Evolutionary conservation across 164 flowering plant genomes (phyloP).

Genomic region (Amborella trichopoda): DNA sequence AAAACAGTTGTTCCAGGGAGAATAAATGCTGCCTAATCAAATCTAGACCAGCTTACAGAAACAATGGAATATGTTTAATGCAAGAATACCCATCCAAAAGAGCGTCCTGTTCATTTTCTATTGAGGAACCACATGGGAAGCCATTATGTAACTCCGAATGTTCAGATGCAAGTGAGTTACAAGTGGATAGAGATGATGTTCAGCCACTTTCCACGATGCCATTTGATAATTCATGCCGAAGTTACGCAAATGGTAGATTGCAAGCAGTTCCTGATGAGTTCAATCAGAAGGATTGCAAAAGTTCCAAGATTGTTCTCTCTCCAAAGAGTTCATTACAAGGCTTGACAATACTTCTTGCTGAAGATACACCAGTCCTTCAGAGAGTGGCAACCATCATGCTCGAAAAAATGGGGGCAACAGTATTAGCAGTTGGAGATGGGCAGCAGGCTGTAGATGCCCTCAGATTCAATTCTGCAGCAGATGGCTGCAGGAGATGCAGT

Average conservation of each 20-base stretch:
- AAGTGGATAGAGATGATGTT: neutral
- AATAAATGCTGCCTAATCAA: constrained; percentile 24
- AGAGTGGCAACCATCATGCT: constrained; percentile 93
- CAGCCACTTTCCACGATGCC: neutral
- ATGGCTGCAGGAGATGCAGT: constrained; percentile 15
- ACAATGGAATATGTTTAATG: constrained; percentile 11
- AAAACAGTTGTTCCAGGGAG: neutral
- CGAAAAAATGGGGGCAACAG: constrained; percentile 82
- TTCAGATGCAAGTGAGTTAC: constrained; percentile 4
- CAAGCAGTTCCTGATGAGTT: neutral
- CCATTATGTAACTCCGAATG: constrained; percentile 4
- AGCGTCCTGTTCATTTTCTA: constrained; percentile 1
- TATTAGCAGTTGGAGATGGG: constrained; percentile 80
- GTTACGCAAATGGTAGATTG: constrained; percentile 7
- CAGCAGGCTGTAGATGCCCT: constrained; percentile 84
- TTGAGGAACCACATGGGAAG: constrained; percentile 6
- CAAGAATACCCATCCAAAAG: constrained; percentile 6
- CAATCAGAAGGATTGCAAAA: neutral
- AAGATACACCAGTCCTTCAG: constrained; percentile 88
- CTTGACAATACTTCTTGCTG: constrained; percentile 72
- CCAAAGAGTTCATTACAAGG: constrained; percentile 67
- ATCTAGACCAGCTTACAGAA: constrained; percentile 10
- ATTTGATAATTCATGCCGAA: constrained; percentile 5
- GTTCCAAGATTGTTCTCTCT: too few relatives aligned
- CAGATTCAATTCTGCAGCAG: constrained; percentile 18